Evolutionary conservation across 257 asterid species (phyloP), one percentile per base, ranked within the genome.

Genomic region (Verbascum thapsus): DNA sequence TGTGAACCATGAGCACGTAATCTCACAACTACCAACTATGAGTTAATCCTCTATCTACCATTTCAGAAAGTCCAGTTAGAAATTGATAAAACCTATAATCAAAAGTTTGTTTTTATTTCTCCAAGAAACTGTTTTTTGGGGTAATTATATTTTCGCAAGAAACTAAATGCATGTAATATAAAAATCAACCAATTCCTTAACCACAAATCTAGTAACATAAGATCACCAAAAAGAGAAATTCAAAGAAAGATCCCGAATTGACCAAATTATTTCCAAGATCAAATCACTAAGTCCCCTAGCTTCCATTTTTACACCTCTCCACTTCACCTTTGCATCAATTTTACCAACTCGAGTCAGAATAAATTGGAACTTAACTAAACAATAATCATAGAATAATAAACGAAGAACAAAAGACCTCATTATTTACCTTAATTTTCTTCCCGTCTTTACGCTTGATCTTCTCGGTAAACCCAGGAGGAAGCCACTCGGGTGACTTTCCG

Each of bases 381-480:
- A 5, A 41, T 54, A 48, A 48, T 8, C 43, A 1, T 3, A 26
- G 49, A n/a, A n/a, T n/a, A n/a, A 39, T 20, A 51, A 57, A 48
- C 39, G 19, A 56, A 20, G 2, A 42, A 37, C 23, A 32, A 22
- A n/a, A 17, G 10, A 35, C 30, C 38, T 9, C 11, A 40, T 26
- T 50, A n/a, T n/a, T 53, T 13, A 88, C 96, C 88, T 82, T 82
- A 62, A 66, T 55, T 66, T 74, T 88, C 64, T 74, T 72, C 60
- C 95, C 92, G 22, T 77, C 67, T 10, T 57, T 72, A 68, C 70
- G 53, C 55, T 77, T 78, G 58, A 77, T 60, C 63, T 75, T 70
- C 80, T 75, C 81, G n/a, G 61, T 68, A 74, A 84, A 86, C 11
- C 94, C 90, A 0, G 80, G 71, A 53, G 95, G 95, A 68, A 80